phyloP scores from a whole-genome alignment of 75 land plant species.

The Cupressus sempervirens region DNA sequence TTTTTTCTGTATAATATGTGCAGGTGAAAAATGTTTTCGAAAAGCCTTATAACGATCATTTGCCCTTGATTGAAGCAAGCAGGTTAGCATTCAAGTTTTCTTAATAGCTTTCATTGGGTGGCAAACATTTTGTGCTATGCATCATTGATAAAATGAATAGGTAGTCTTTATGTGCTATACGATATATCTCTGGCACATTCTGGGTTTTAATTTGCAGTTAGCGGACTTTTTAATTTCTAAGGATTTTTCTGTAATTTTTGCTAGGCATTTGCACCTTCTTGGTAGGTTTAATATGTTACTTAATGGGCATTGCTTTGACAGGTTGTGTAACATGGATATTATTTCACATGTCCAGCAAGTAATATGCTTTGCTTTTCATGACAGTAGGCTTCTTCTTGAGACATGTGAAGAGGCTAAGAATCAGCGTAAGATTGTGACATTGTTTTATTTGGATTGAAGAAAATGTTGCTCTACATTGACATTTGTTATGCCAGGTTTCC shows the following conservation, averaged over 20 bases:
- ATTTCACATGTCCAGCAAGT: slow-evolving; percentile 96
- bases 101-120: neutral
- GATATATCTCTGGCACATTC: neutral
- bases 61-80: slow-evolving; percentile 96
- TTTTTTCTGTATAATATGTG: slow-evolving; percentile 8
- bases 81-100: slow-evolving; percentile 44
- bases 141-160: neutral
- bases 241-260: neutral
- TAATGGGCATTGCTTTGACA: slow-evolving; percentile 29
- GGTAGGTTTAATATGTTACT: neutral
- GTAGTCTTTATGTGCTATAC: neutral
- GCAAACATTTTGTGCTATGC: neutral
- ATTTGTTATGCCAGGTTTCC: neutral
- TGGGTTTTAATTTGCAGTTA: neutral
- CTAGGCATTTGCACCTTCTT: neutral
- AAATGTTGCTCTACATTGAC: neutral
- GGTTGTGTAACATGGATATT: slow-evolving; percentile 97
- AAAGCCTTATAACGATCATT: slow-evolving; percentile 92
- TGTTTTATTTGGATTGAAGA: slow-evolving; percentile 80
- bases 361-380: slow-evolving; percentile 98
- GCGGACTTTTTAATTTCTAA: neutral
- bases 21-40: slow-evolving; percentile 95
- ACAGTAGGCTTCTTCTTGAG: slow-evolving; percentile 90
- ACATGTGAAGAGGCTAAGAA: slow-evolving; percentile 94
- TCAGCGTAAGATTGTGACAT: slow-evolving; percentile 91